Base-by-base conservation (phyloP, 2,329 filamentous ascomycete species). In the Phaeosphaeriaceae sp. region DNA sequence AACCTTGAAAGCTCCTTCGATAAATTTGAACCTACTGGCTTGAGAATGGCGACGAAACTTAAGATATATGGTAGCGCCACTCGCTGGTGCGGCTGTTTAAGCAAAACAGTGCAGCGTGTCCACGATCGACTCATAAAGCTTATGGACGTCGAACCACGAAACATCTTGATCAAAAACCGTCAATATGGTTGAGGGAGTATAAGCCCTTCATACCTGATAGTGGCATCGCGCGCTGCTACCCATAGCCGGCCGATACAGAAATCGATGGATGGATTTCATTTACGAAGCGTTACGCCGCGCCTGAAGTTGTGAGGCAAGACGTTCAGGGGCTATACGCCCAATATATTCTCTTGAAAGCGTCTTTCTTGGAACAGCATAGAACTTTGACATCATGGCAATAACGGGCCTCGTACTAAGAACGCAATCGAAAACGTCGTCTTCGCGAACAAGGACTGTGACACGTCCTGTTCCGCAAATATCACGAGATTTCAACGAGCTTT, bases 331-430 rank as follows among this genome's bases (percentile, higher is more conserved):
- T 62, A 1, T 52, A 49, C 2, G 66, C 68, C 1, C 65, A 73
- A 62, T 71, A 0, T 72, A 67, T 48, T 70, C 68, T 1, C 61
- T 70, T 6, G 68, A 65, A 9, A 66, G 63, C 31, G 68, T 72
- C 0, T 72, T 61, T 27, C 9, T 62, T 0, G 67, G 72, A 48
- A 64, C 70, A 31, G 6, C 11, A 31, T 31, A 31, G 6, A 6
- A 31, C 5, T 31, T 6, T 31, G 6, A 31, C 25, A 31, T 31
- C 25, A 31, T 31, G 25, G 5, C 11, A 6, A 6, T 11, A 11
- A 31, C n/a, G 25, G 25, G 11, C 11, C 25, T 6, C 6, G 11
- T 31, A 6, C 11, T 31, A 11, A 31, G 25, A 31, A 31, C 25
- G 25, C 25, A 6, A 11, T 36, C 13, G 13, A 36, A 36, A 15